Base-by-base conservation (phyloP, 176 grass and related monocot genomes). In the Panicum miliaceum region DNA sequence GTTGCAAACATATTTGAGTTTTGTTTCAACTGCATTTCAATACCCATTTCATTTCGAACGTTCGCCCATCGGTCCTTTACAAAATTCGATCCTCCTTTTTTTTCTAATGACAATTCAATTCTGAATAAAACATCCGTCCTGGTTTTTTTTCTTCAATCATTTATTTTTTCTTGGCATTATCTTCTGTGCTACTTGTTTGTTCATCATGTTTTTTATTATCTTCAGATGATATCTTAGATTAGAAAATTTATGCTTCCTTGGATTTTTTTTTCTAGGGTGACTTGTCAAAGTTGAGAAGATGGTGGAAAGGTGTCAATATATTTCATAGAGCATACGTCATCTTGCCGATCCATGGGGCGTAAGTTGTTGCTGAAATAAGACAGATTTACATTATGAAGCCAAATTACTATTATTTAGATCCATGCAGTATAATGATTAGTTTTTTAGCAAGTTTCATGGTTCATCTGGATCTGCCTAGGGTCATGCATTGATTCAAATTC, bases 271-370 rank as follows among this genome's bases (percentile, higher is more conserved):
- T 72, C 8, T 80, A 90, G 89, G 11, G 3, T 80, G 68, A 80
- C 52, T 98, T 98, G 35, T 10, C 37, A 52, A 98, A 96, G 80
- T 81, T 98, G 78, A 95, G 96, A 84, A 92, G 91, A 88, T 98
- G 96, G 96, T 96, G 93, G 91, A 98, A 98, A 92, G 96, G 89
- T 89, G 87, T 94, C 42, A 92, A 90, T 80, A 95, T 95, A 90
- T 98, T 94, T 83, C 78, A 94, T 56, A 95, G 86, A 41, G 68
- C 89, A 60, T 98, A 98, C 57, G 82, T 98, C 71, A 90, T 98
- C 85, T 85, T 98, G 77, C 93, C 96, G 35, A 95, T 98, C 48
- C 93, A 96, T 90, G 85, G 87, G 83, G 79, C 22, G 91, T 96
- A 94, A 92, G 87, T 97, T 84, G 7, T 43, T 88, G 26, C 73